A percentile compares a stretch with the other conserved stretches of the same genome.
phyloP scores from a whole-genome alignment of 169 alveolate species.

The Plasmodium gaboni region DNA sequence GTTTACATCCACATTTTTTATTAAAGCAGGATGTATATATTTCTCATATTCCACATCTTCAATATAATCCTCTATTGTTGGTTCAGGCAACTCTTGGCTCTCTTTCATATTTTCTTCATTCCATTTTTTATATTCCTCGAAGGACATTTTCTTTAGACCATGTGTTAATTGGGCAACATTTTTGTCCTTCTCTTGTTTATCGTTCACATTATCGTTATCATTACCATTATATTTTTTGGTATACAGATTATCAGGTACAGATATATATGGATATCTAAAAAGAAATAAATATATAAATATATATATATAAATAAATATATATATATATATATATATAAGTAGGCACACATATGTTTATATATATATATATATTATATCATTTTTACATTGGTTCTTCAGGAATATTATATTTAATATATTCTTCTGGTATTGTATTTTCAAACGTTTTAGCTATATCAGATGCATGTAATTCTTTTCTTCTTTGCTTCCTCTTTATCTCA shows the following conservation, averaged over 20 bases:
- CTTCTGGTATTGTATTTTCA: conserved; percentile 36
- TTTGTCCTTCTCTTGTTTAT: not conserved
- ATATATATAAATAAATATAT: not conserved
- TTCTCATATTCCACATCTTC: conserved; percentile 31
- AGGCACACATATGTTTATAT: not conserved
- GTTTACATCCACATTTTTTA: conserved; percentile 65
- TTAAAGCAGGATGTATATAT: conserved; percentile 32
- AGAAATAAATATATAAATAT: not conserved
- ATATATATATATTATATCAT: not conserved
- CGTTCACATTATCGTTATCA: not conserved
- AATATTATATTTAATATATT: conserved; percentile 45
- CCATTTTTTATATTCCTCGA: conserved; percentile 19
- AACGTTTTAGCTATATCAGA: conserved; percentile 7
- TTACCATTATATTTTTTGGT: conserved; percentile 13
- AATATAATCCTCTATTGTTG: conserved; percentile 71
- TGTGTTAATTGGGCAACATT: too few relatives aligned
- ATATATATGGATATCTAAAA: conserved; percentile 42
- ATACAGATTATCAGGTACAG: conserved; percentile 42
- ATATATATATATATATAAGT: not conserved
- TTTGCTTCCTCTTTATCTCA: conserved; percentile 11
- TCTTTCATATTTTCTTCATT: conserved; percentile 4
- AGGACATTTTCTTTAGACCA: conserved; percentile 3
- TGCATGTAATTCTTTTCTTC: conserved; percentile 3
- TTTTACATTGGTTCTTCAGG: conserved; percentile 67
- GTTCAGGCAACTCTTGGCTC: conserved; percentile 19